Evolutionary conservation across 2,329 filamentous ascomycete genomes (phyloP).

Genomic region (Clonostachys byssicola): DNA sequence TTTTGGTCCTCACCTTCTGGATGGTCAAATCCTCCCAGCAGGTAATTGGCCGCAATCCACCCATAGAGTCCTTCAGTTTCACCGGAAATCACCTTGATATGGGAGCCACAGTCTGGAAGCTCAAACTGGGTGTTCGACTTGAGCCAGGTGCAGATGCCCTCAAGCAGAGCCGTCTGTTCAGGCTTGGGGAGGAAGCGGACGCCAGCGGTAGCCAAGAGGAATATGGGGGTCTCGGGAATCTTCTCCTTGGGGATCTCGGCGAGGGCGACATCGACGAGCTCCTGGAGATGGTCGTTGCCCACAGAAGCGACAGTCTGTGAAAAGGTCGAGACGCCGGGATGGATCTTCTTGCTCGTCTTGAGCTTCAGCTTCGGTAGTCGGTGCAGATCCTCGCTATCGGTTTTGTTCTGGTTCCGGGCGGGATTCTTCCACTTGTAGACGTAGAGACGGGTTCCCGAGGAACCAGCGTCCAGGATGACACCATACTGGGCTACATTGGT

Average conservation of each 20-base stretch:
- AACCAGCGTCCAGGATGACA: slow-evolving; percentile 95
- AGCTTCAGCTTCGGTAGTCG: slow-evolving; percentile 77
- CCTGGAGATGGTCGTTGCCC: slow-evolving; percentile 75
- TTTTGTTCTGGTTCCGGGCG: slow-evolving; percentile 55
- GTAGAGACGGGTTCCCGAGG: slow-evolving; percentile 91
- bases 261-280: slow-evolving; percentile 77
- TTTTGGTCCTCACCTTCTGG: slow-evolving; percentile 36
- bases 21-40: slow-evolving; percentile 84
- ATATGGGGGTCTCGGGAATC: slow-evolving; percentile 82
- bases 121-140: slow-evolving; percentile 73
- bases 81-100: slow-evolving; percentile 92
- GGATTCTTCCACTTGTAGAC: slow-evolving; percentile 91
- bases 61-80: slow-evolving; percentile 96
- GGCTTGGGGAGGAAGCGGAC: slow-evolving; percentile 78
- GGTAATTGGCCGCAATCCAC: slow-evolving; percentile 95
- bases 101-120: slow-evolving; percentile 82
- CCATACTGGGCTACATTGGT: slow-evolving; percentile 60
- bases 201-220: slow-evolving; percentile 91
- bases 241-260: slow-evolving; percentile 72
- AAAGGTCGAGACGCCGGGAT: slow-evolving; percentile 89
- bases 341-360: slow-evolving; percentile 88
- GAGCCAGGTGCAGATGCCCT: slow-evolving; percentile 79
- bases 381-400: slow-evolving; percentile 37
- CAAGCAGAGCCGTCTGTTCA: slow-evolving; percentile 69
- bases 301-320: slow-evolving; percentile 71